Base-by-base conservation (phyloP, 176 grass and related monocot species). In the Oryza meyeriana region DNA sequence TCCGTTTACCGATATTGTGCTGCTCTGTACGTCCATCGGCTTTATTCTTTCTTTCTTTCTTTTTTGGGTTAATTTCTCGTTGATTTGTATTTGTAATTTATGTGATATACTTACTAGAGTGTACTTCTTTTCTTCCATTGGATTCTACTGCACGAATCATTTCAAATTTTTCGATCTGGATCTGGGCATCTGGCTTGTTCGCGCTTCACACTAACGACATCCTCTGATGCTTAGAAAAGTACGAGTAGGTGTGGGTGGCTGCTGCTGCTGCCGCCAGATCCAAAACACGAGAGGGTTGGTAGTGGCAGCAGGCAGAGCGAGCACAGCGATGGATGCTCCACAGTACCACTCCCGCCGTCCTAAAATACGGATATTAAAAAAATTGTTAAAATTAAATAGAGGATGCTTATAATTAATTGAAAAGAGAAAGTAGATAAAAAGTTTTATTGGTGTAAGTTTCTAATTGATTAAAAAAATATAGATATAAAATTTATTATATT, bases 31-130 rank as follows among this genome's bases (percentile, higher is more conserved):
- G 83, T 38, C 20, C 64, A 72, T 86, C 78, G 79, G 79, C 67
- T 90, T 87, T 75, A 79, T 90, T 87, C 84, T 74, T 90, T 86
- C 28, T 86, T 4, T 10, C 4, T n/a, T 64, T n/a, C 28, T 76
- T 8, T 42, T 12, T 10, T 7, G 55, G 55, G 5, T 28, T 48
- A 40, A 22, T 64, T 79, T 38, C 12, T 75, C 27, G 34, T 24
- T 13, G 45, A 34, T 69, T 70, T 79, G 80, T 75, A 69, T 75
- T 67, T 86, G 84, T 70, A 86, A 90, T 55, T 79, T 79, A 83
- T 75, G 75, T 87, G 84, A 83, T 83, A 77, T 75, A 90, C 62
- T 48, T 59, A 59, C 55, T 59, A 59, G 55, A 59, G 55, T 59
- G 55, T 25, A 59, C 55, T 59, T 28, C 45, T 83, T 83, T 47